Conservation (phyloP, 2,329 filamentous ascomycete species). For the Ampelomyces quisqualis region DNA sequence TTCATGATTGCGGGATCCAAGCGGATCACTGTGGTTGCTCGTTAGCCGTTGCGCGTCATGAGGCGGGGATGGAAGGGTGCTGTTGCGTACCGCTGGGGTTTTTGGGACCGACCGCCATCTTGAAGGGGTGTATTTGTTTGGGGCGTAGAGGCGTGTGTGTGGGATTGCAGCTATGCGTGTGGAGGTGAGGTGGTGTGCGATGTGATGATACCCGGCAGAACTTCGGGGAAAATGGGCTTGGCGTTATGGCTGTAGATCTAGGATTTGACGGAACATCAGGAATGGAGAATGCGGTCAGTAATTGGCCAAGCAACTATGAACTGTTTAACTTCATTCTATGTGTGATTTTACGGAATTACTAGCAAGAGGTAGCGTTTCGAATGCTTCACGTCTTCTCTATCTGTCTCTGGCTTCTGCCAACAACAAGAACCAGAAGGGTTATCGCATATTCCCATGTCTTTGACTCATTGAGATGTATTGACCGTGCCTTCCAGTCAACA, state of each 20-base stretch:
- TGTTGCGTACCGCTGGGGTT: conserved; percentile 25
- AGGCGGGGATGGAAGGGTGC: neutral
- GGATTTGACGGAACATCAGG: too few species aligned
- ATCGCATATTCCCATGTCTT: too few species aligned
- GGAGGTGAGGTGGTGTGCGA: conserved; percentile 44
- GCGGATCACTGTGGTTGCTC: conserved; percentile 46
- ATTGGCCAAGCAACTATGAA: too few species aligned
- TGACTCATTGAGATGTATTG: too few species aligned
- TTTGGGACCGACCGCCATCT: conserved; percentile 29
- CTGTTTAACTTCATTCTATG: too few species aligned
- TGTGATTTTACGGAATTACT: too few species aligned
- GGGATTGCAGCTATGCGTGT: conserved; percentile 46
- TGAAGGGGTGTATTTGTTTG: conserved; percentile 16
- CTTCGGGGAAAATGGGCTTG: conserved; percentile 21
- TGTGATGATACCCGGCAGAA: conserved; percentile 19
- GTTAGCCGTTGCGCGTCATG: conserved; percentile 29
- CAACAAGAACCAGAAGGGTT: too few species aligned
- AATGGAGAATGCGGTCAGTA: too few species aligned
- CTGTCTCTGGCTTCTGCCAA: too few species aligned
- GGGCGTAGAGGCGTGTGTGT: conserved; percentile 15
- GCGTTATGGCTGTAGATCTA: conserved; percentile 8
- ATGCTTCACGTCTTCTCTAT: too few species aligned
- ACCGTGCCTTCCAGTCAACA: too few species aligned
- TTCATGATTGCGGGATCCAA: conserved; percentile 59
- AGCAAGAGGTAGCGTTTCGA: too few species aligned